Evolutionary conservation across 345 rosid genomes (phyloP).

Genomic region (Microthlaspi erraticum): DNA sequence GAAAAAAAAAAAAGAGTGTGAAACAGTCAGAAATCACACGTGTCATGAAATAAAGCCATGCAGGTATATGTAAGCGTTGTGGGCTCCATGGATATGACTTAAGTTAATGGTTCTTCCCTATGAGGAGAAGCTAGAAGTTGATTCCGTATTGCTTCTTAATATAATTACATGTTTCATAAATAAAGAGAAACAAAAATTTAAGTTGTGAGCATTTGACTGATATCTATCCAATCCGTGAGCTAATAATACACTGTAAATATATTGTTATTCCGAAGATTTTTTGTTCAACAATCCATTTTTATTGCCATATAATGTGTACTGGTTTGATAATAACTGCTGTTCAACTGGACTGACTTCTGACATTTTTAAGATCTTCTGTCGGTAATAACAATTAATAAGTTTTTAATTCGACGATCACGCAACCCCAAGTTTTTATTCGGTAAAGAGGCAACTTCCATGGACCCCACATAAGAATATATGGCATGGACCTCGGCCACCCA

Average conservation of each 20-base stretch:
- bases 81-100: slow-evolving; percentile 21
- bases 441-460: too few species aligned
- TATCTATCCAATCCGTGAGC: slow-evolving; percentile 2
- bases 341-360: slow-evolving; percentile 29
- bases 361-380: slow-evolving; percentile 26
- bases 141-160: background rate
- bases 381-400: background rate
- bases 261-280: background rate
- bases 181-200: background rate
- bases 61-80: background rate
- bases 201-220: background rate
- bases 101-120: background rate
- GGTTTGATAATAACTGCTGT: slow-evolving; percentile 24
- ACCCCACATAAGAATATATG: too few species aligned
- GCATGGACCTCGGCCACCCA: too few species aligned
- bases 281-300: background rate
- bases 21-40: background rate
- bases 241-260: background rate
- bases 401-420: too few species aligned
- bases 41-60: background rate
- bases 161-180: background rate
- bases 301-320: slow-evolving; percentile 9
- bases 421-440: background rate
- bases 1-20: too few species aligned
- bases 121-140: background rate